phyloP scores from a whole-genome alignment of 805 yeast genomes.

The Pichia scutulata region DNA sequence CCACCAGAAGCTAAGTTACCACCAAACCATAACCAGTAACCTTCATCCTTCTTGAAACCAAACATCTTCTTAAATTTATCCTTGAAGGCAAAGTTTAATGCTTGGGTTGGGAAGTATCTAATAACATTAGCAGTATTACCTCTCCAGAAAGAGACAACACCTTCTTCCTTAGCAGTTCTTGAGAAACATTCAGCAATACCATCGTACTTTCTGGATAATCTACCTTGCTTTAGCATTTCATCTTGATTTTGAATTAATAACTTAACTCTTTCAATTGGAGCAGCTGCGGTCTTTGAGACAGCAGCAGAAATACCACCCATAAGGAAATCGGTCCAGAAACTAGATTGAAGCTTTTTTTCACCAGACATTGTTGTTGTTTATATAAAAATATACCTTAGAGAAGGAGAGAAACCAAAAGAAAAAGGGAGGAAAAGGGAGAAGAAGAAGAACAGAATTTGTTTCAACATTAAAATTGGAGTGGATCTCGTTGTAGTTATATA shows the following conservation, averaged over 20 bases:
- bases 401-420: neutral
- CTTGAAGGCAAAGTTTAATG: constrained; percentile 97
- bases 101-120: constrained; percentile 99
- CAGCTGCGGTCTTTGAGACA: constrained; percentile 92
- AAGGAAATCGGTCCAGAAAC: constrained; percentile 61
- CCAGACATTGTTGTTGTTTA: constrained; percentile 26
- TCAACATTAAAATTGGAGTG: neutral
- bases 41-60: constrained; percentile 94
- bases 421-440: neutral
- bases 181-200: constrained; percentile 93
- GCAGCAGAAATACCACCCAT: constrained; percentile 99
- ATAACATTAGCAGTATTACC: constrained; percentile 99
- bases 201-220: constrained; percentile 75
- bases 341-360: constrained; percentile 29
- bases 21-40: constrained; percentile 89
- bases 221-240: constrained; percentile 97
- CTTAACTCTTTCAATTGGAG: constrained; percentile 98
- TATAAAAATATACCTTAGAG: constrained; percentile 1
- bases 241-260: constrained; percentile 95
- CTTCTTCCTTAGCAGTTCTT: constrained; percentile 92
- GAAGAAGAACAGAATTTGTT: neutral
- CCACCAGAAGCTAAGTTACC: constrained; percentile 99
- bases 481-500: neutral
- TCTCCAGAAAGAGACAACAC: constrained; percentile 93
- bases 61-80: constrained; percentile 93